Evolutionary conservation across 2,329 filamentous ascomycete species (phyloP).

Genomic region (Sclerotinia subarctica): DNA sequence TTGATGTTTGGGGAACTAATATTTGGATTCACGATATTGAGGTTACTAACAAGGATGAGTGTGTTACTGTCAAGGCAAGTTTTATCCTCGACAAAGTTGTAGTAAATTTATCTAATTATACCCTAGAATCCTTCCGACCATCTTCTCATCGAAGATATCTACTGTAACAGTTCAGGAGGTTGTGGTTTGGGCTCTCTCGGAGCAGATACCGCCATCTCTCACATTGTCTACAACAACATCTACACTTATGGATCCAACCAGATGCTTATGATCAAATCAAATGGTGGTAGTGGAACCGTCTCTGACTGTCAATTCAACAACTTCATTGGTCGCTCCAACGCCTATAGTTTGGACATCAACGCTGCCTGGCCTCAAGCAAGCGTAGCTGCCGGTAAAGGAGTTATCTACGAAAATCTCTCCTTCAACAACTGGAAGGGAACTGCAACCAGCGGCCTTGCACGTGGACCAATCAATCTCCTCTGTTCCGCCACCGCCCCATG

Average conservation of each 20-base stretch:
- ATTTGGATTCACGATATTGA: conserved; percentile 58
- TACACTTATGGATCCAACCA: conserved; percentile 57
- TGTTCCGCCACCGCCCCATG: conserved; percentile 52
- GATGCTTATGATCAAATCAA: conserved; percentile 62
- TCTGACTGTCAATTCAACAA: conserved; percentile 52
- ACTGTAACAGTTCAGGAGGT: conserved; percentile 59
- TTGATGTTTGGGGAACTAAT: conserved; percentile 54
- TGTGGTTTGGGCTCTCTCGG: conserved; percentile 56
- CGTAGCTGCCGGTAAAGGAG: conserved; percentile 46
- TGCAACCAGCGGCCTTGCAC: conserved; percentile 46
- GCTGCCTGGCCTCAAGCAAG: conserved; percentile 53
- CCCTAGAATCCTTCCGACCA: conserved; percentile 51
- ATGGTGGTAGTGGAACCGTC: conserved; percentile 54
- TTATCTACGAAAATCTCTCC: conserved; percentile 51
- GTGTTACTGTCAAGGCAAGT: conserved; percentile 52
- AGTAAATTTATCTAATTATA: conserved; percentile 35
- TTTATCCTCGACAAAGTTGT: not conserved
- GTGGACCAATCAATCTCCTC: conserved; percentile 52
- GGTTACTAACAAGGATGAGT: conserved; percentile 62
- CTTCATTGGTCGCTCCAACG: conserved; percentile 58
- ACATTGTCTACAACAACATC: conserved; percentile 54
- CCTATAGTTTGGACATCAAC: conserved; percentile 49
- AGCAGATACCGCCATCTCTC: conserved; percentile 47
- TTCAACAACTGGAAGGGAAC: conserved; percentile 56
- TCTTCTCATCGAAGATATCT: conserved; percentile 57